Evolutionary conservation across 768 basidiomycete species (phyloP), one percentile per base, ranked within the genome.

Genomic region (Termitomyces sp.): DNA sequence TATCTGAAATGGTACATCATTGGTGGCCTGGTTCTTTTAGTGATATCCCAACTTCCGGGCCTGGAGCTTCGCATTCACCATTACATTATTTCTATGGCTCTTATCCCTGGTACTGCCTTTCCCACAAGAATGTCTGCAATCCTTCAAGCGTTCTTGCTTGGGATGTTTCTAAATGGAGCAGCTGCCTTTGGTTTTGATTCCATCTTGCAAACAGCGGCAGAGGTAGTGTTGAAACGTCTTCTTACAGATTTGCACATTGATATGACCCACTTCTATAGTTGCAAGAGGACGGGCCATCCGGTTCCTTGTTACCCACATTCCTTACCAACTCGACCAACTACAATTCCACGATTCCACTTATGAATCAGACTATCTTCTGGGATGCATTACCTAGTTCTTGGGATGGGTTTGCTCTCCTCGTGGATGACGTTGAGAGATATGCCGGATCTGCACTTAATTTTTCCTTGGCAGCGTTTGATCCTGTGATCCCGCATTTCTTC

Each of bases 341-440:
- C 67, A 82, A 87, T 58, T 55, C 79, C 0, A 78, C 80, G 6
- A 76, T 87, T 33, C 75, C 85, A 11, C 68, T 88, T 5, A 60
- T 65, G 7, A 78, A 82, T 61, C 86, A 88, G 64, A 76, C 74
- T 0, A 76, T 92, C 5, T 69, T 67, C 0, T 91, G 90, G 90
- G 74, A 72, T 33, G 68, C 68, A 1, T 71, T 85, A 7, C 77
- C 82, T 8, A 65, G 68, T 34, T 78, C 75, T 3, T 93, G 89
- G 89, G 84, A 87, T 65, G 90, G 90, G 6, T 93, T 91, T 66
- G 75, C 83, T 0, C 78, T 95, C 27, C 76, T 95, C 15, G 81
- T 93, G n/a, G 91, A 95, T 67, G 93, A 95, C 63, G 92, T 95
- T 0, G 84, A 92, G 69, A 78, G 87, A 63, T 93, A 88, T 66